These are phyloP conservation scores for Colletotrichum tropicale DNA, from an alignment of 2,329 filamentous ascomycete genomes.

Conservation along the genomic window DNA sequence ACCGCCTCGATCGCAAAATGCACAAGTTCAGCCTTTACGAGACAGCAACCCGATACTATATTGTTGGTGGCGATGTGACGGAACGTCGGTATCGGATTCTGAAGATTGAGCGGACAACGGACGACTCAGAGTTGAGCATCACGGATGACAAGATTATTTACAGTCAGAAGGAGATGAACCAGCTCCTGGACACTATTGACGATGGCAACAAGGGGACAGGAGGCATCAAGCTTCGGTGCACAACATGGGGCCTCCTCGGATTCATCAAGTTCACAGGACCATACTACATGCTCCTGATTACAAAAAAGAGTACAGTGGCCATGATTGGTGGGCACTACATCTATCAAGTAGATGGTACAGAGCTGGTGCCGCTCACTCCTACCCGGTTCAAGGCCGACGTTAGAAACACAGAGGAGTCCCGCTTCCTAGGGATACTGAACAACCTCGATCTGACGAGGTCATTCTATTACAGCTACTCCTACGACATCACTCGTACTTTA, in stretches of 20 bases:
- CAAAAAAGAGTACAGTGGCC: conserved; percentile 93
- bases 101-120: conserved; percentile 88
- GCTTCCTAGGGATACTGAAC: conserved; percentile 86
- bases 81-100: conserved; percentile 89
- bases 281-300: conserved; percentile 97
- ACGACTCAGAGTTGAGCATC: conserved; percentile 77
- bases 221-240: conserved; percentile 87
- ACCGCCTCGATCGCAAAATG: conserved; percentile 68
- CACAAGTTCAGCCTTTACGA: conserved; percentile 98
- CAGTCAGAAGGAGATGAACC: conserved; percentile 88
- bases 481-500: conserved; percentile 90
- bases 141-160: conserved; percentile 96
- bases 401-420: conserved; percentile 82
- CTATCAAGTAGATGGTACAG: conserved; percentile 93
- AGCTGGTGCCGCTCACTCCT: conserved; percentile 85
- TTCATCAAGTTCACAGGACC: conserved; percentile 96
- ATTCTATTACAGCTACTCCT: conserved; percentile 99
- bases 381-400: conserved; percentile 78
- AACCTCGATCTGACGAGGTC: conserved; percentile 89
- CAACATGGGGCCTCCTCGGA: conserved; percentile 90
- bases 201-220: conserved; percentile 92
- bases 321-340: conserved; percentile 96
- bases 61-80: conserved; percentile 89
- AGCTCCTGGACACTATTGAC: conserved; percentile 91
- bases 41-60: conserved; percentile 90